phyloP scores from a whole-genome alignment of 2,329 filamentous ascomycete genomes.

The Pseudocercospora fuligena region DNA sequence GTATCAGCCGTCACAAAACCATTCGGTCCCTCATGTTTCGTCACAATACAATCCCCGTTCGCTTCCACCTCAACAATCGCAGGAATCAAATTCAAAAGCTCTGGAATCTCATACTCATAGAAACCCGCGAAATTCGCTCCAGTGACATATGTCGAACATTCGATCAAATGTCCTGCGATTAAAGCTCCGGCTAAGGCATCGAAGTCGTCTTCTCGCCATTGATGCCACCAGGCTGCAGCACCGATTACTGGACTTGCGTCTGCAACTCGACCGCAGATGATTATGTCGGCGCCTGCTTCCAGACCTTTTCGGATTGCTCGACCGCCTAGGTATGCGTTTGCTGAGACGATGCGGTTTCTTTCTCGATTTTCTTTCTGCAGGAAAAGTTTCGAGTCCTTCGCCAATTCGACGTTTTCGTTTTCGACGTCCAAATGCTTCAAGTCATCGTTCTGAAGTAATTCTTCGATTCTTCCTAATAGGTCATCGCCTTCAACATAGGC shows the following conservation, averaged over 20 bases:
- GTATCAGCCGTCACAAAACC: slow-evolving; percentile 53
- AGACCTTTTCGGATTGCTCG: slow-evolving; percentile 47
- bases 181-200: slow-evolving; percentile 46
- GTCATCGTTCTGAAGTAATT: slow-evolving; percentile 24
- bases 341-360: slow-evolving; percentile 33
- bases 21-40: slow-evolving; percentile 42
- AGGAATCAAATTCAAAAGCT: slow-evolving; percentile 41
- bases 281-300: slow-evolving; percentile 47
- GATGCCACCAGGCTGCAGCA: slow-evolving; percentile 49
- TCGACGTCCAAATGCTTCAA: slow-evolving; percentile 32
- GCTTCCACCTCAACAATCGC: slow-evolving; percentile 40
- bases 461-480: slow-evolving; percentile 26
- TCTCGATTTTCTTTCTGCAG: slow-evolving; percentile 21
- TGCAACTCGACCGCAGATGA: slow-evolving; percentile 49
- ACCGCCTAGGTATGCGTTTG: slow-evolving; percentile 49
- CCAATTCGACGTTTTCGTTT: slow-evolving; percentile 31
- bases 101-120: slow-evolving; percentile 41
- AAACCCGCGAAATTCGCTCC: slow-evolving; percentile 50
- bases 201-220: slow-evolving; percentile 44
- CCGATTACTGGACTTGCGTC: slow-evolving; percentile 50
- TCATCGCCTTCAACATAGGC: slow-evolving; percentile 54
- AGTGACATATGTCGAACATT: slow-evolving; percentile 48
- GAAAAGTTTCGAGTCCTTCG: slow-evolving; percentile 31
- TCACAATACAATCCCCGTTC: slow-evolving; percentile 42
- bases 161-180: slow-evolving; percentile 49